Conservation (phyloP, 1,284 basidiomycete species). For the Xerocomus cyaneibrunnescens region DNA sequence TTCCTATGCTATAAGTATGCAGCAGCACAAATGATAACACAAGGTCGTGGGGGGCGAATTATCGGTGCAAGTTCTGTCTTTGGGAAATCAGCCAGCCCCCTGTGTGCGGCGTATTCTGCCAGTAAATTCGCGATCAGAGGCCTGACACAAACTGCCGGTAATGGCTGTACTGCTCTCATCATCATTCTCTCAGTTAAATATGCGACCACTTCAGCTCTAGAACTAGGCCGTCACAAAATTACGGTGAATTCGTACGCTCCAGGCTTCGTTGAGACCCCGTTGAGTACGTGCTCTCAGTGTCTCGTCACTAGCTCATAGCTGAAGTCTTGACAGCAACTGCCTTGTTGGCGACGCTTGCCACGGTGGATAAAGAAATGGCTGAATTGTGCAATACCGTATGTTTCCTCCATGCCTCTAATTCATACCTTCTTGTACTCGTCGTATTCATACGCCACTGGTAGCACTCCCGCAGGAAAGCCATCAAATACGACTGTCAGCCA, state of each 20-base stretch:
- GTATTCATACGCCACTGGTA: background rate
- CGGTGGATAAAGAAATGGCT: constrained; percentile 1
- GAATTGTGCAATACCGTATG: constrained; percentile 4
- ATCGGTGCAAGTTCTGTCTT: constrained; percentile 35
- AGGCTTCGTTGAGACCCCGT: constrained; percentile 17
- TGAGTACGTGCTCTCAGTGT: constrained; percentile 16
- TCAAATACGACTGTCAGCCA: constrained; percentile 15
- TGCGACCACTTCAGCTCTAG: constrained; percentile 22
- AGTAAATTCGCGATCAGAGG: constrained; percentile 35
- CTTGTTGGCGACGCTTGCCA: background rate
- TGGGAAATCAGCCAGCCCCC: constrained; percentile 18
- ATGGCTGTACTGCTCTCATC: background rate
- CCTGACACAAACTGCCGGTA: constrained; percentile 28
- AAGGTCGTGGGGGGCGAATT: constrained; percentile 40
- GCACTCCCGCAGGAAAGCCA: background rate
- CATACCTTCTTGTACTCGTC: background rate
- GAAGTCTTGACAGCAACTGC: background rate
- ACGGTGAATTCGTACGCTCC: constrained; percentile 30
- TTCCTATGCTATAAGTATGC: constrained; percentile 38
- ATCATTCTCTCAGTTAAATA: background rate
- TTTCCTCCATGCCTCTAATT: background rate
- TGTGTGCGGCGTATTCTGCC: constrained; percentile 20
- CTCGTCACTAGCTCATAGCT: background rate
- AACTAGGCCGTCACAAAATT: constrained; percentile 33
- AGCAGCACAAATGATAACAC: constrained; percentile 36